Evolutionary conservation across 108 stramenopile species (phyloP).

Genomic region (Pinguiococcus pyrenoidosus): DNA sequence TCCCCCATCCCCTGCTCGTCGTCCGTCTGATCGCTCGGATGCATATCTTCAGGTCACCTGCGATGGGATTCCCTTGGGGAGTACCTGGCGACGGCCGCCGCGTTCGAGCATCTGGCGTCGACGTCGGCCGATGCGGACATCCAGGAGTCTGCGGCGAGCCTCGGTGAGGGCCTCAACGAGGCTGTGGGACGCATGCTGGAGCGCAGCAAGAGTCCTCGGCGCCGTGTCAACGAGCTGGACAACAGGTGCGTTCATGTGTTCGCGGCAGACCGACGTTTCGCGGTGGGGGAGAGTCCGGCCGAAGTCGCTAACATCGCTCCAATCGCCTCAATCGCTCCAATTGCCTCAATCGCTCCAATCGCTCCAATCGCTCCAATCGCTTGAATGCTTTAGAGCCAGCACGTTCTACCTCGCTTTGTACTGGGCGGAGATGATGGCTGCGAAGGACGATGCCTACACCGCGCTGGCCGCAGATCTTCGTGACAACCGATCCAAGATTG

Average conservation of each 20-base stretch:
- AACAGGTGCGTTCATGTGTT: no score
- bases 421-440: conserved; percentile 78
- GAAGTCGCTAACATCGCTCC: no score
- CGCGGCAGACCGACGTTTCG: no score
- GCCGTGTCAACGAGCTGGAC: conserved; percentile 75
- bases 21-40: no score
- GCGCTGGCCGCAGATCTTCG: conserved; percentile 56
- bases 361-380: no score
- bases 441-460: conserved; percentile 57
- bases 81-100: conserved; percentile 51
- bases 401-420: conserved; percentile 77
- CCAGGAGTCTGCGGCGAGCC: conserved; percentile 34
- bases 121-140: conserved; percentile 41
- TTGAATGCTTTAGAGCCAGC: no score
- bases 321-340: no score
- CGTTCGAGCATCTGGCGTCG: conserved; percentile 42
- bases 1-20: no score
- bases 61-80: conserved; percentile 75
- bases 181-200: conserved; percentile 68
- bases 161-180: conserved; percentile 62
- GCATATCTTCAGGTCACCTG: no score
- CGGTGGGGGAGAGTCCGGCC: no score
- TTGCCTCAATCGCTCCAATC: no score
- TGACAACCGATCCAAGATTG: conserved; percentile 53
- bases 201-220: conserved; percentile 70